Conservation (phyloP, 2,329 filamentous ascomycete species). For the Myrmaecium sp. region DNA sequence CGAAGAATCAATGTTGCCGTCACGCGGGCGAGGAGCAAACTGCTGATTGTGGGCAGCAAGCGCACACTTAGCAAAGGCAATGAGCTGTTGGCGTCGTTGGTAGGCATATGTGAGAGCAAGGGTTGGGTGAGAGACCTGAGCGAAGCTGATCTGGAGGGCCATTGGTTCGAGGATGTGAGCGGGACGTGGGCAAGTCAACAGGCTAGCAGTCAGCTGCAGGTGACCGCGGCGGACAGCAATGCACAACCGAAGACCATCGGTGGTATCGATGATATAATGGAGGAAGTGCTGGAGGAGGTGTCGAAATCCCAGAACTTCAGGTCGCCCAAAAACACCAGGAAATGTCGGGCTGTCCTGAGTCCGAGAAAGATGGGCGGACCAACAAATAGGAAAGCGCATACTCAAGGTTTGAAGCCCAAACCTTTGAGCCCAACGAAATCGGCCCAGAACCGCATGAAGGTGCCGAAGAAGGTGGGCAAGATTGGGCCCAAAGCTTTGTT, state of each 20-base stretch:
- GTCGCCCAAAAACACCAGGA: slow-evolving; percentile 6
- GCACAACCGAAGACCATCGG: slow-evolving; percentile 7
- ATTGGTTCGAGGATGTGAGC: slow-evolving; percentile 45
- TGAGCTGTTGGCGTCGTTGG: slow-evolving; percentile 61
- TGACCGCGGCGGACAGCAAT: not conserved
- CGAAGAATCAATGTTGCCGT: slow-evolving; percentile 89
- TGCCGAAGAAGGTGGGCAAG: slow-evolving; percentile 43
- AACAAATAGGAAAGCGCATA: slow-evolving; percentile 6
- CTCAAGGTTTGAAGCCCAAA: slow-evolving; percentile 6
- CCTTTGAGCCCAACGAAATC: slow-evolving; percentile 10
- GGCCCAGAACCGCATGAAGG: slow-evolving; percentile 27
- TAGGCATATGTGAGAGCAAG: slow-evolving; percentile 57
- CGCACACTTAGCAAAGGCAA: slow-evolving; percentile 48
- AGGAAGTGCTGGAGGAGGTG: slow-evolving; percentile 22
- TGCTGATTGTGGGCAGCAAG: slow-evolving; percentile 73
- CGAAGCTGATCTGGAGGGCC: slow-evolving; percentile 43
- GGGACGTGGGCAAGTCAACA: slow-evolving; percentile 13
- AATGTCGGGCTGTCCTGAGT: slow-evolving; percentile 9
- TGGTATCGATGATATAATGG: slow-evolving; percentile 11
- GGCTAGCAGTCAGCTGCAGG: slow-evolving; percentile 3
- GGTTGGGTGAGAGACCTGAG: slow-evolving; percentile 69
- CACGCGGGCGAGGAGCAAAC: slow-evolving; percentile 79
- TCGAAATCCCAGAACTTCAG: no score
- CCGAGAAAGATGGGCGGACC: slow-evolving; percentile 15
- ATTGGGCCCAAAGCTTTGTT: slow-evolving; percentile 39